Evolutionary conservation across 768 basidiomycete genomes (phyloP).

Genomic region (Podaxis sp.): DNA sequence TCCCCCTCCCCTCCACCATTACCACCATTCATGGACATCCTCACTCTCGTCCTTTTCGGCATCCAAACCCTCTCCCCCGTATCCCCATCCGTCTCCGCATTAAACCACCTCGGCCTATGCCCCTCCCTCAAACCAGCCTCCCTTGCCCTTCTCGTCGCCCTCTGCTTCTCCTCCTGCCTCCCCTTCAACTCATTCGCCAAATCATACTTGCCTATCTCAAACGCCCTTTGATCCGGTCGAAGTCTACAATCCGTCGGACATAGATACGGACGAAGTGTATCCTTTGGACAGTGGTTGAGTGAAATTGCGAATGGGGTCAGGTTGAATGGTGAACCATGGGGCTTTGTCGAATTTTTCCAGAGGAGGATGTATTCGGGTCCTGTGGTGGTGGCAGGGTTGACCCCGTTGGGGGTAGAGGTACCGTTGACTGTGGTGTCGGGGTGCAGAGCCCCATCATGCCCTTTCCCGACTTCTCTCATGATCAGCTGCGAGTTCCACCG

Average conservation of each 20-base stretch:
- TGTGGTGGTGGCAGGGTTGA: not conserved
- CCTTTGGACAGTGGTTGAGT: constrained; percentile 81
- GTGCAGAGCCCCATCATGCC: constrained; percentile 53
- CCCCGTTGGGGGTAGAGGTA: constrained; percentile 27
- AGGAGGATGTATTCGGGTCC: constrained; percentile 75
- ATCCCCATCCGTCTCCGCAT: constrained; percentile 78
- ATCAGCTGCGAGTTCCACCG: constrained; percentile 96
- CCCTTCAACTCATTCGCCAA: constrained; percentile 79
- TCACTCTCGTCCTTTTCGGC: constrained; percentile 58
- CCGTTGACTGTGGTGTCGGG: constrained; percentile 64
- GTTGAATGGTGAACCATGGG: constrained; percentile 81
- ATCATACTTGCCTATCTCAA: constrained; percentile 87
- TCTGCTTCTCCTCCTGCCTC: constrained; percentile 82
- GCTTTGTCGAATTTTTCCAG: constrained; percentile 91
- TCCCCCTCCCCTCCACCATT: constrained; percentile 38
- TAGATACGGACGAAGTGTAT: constrained; percentile 67
- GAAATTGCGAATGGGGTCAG: constrained; percentile 94
- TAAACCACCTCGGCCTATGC: constrained; percentile 89
- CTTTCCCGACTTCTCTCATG: constrained; percentile 64
- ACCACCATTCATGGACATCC: constrained; percentile 7
- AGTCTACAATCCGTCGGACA: constrained; percentile 92
- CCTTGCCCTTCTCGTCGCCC: constrained; percentile 65
- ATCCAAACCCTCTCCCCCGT: constrained; percentile 89
- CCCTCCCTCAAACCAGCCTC: constrained; percentile 73
- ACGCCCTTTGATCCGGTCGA: constrained; percentile 91